phyloP scores from a whole-genome alignment of 2,329 filamentous ascomycete genomes.

The Tolypocladium pustulatum region DNA sequence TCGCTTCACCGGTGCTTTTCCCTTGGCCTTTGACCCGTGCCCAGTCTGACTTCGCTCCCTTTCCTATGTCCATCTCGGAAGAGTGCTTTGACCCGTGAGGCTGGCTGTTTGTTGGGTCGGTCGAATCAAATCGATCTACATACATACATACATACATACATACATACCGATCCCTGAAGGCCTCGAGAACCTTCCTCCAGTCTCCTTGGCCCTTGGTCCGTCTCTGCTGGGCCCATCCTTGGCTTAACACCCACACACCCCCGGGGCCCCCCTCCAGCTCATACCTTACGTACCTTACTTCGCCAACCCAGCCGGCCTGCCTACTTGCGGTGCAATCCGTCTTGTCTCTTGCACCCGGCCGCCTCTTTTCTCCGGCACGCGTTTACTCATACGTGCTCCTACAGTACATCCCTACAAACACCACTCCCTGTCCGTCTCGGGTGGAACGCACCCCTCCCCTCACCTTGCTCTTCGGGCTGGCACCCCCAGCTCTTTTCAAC shows the following conservation, averaged over 20 bases:
- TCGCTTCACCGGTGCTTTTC: not conserved
- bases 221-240: not conserved
- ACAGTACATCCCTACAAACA: not conserved
- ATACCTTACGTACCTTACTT: not conserved
- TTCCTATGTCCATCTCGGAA: not conserved
- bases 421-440: not conserved
- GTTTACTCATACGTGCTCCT: not conserved
- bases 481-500: constrained; percentile 2
- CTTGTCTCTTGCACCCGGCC: not conserved
- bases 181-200: not conserved
- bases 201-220: not conserved
- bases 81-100: not conserved
- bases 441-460: not conserved
- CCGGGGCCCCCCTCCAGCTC: not conserved
- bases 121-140: not conserved
- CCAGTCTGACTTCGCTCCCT: not conserved
- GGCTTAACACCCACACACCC: not conserved
- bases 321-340: not conserved
- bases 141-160: not conserved
- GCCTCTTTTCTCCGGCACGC: not conserved
- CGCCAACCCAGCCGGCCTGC: not conserved
- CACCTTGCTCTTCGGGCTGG: not conserved
- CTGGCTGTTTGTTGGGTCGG: not conserved
- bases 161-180: not conserved
- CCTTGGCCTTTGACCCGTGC: not conserved